Conservation (phyloP, 2,329 filamentous ascomycete species). For the Fonsecaea monophora region DNA sequence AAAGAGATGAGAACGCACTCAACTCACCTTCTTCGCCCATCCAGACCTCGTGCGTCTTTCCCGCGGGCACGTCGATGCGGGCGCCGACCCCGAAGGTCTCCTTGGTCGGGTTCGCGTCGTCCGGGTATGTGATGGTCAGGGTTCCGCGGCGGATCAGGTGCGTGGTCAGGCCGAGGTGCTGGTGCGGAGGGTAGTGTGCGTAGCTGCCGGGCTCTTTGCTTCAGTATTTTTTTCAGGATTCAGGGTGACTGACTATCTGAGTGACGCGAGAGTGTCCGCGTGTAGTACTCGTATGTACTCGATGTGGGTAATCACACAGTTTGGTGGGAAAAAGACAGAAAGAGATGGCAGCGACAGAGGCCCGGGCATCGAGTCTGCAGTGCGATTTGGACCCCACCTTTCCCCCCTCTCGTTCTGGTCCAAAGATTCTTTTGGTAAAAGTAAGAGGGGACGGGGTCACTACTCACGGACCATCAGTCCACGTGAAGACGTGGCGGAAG, state of each 20-base stretch:
- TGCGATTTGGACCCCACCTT: too few species aligned
- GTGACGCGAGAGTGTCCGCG: too few species aligned
- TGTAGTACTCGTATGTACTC: too few species aligned
- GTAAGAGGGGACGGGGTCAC: background rate
- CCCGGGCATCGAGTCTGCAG: too few species aligned
- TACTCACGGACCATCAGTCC: constrained; percentile 63
- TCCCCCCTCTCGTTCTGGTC: too few species aligned
- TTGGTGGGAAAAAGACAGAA: too few species aligned
- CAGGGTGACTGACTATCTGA: background rate
- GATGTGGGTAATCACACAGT: too few species aligned
- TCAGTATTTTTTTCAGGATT: background rate
- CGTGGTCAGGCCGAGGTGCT: constrained; percentile 62
- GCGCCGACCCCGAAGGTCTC: constrained; percentile 63
- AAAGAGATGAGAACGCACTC: background rate
- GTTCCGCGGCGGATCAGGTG: constrained; percentile 64
- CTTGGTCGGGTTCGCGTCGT: constrained; percentile 57
- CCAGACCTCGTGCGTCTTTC: constrained; percentile 66
- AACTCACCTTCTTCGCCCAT: constrained; percentile 55
- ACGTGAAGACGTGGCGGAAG: constrained; percentile 66
- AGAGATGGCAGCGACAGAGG: too few species aligned
- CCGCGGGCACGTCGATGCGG: constrained; percentile 64
- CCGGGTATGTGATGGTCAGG: constrained; percentile 65
- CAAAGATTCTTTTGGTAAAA: too few species aligned
- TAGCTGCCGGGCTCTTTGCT: constrained; percentile 50
- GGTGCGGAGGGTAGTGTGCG: constrained; percentile 66